Conservation (phyloP, 257 asterid genomes). For the Rauvolfia tetraphylla region DNA sequence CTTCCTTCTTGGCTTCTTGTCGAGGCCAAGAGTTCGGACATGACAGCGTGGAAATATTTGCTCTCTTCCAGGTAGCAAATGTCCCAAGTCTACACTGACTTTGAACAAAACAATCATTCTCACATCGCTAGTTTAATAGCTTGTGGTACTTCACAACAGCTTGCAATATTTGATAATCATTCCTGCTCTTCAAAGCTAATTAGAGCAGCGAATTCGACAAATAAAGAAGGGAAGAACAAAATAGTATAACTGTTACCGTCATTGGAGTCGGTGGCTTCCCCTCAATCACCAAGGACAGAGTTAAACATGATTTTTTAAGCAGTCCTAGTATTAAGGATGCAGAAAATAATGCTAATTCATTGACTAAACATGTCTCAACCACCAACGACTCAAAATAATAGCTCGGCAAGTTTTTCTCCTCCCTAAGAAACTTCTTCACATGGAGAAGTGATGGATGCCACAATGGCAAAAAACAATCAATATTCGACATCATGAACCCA, state of each 20-base stretch:
- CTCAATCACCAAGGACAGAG: neutral
- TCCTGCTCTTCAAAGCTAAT: neutral
- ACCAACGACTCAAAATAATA: neutral
- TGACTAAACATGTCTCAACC: neutral
- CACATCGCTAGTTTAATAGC: no score
- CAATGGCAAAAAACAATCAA: neutral
- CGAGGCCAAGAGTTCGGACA: neutral
- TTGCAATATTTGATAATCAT: neutral
- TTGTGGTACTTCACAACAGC: no score
- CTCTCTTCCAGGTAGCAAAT: neutral
- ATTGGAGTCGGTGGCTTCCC: neutral
- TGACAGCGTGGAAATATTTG: no score
- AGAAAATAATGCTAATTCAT: neutral
- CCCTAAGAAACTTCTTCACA: neutral
- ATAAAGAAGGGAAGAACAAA: neutral
- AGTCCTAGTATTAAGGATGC: no score
- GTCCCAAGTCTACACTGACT: neutral
- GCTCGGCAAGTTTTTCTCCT: neutral
- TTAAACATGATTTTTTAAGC: no score
- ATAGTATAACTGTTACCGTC: neutral
- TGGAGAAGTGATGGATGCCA: neutral
- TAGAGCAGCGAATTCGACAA: no score
- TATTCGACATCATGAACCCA: no score
- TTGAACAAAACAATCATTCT: neutral
- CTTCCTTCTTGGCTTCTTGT: neutral